Conservation (phyloP, 2,329 filamentous ascomycete genomes). For the Phyllachora maydis region DNA sequence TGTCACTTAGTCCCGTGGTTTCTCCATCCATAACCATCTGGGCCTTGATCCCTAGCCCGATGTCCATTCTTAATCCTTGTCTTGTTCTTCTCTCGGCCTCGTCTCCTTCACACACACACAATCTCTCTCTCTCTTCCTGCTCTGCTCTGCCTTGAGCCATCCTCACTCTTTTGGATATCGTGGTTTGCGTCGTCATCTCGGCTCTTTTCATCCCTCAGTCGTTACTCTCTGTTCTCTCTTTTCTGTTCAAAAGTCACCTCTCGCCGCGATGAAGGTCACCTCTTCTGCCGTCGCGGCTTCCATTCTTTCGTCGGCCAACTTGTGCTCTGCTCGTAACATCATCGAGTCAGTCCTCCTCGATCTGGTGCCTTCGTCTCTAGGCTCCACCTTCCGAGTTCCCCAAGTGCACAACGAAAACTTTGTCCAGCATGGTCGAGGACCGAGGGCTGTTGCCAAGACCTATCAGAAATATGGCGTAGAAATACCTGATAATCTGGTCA, state of each 20-base stretch:
- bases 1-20: too few relatives aligned
- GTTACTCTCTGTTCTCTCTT: slow-evolving; percentile 1
- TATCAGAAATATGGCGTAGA: slow-evolving; percentile 17
- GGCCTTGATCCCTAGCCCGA: too few relatives aligned
- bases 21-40: too few relatives aligned
- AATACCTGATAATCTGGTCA: too few relatives aligned
- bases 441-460: slow-evolving; percentile 15
- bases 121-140: slow-evolving; percentile 1
- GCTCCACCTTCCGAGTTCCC: slow-evolving; percentile 15
- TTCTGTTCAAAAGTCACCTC: slow-evolving; percentile 4
- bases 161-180: slow-evolving; percentile 1
- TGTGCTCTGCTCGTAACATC: slow-evolving; percentile 11
- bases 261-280: slow-evolving; percentile 13
- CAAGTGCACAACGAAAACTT: slow-evolving; percentile 17
- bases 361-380: too few relatives aligned
- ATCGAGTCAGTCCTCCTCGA: too few relatives aligned
- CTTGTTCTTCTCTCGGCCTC: slow-evolving; percentile 1
- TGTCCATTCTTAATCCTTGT: slow-evolving; percentile 1
- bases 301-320: slow-evolving; percentile 8
- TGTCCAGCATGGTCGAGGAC: slow-evolving; percentile 12
- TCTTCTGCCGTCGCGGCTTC: slow-evolving; percentile 13
- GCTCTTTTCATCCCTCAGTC: slow-evolving; percentile 1
- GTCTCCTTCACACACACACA: too few relatives aligned
- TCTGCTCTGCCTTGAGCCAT: slow-evolving; percentile 1
- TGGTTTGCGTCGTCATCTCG: not conserved